Conservation (phyloP, 768 basidiomycete genomes). For the Collybia sordida region DNA sequence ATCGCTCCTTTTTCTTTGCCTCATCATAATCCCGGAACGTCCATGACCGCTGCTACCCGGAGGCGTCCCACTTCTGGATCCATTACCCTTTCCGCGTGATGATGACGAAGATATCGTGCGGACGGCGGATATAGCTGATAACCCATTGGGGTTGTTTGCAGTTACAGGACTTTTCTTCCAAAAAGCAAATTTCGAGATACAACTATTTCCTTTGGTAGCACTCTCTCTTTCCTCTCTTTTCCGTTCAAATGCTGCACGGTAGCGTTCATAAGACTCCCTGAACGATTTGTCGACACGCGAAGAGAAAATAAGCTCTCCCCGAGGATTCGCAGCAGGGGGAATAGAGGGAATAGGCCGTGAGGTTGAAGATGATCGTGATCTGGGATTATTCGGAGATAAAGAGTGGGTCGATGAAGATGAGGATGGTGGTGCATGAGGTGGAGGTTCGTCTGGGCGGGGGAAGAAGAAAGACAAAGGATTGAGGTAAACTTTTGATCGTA, state of each 20-base stretch:
- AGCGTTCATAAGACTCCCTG: constrained; percentile 90
- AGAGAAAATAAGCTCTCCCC: constrained; percentile 96
- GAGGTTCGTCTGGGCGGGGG: constrained; percentile 34
- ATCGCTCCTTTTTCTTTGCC: constrained; percentile 25
- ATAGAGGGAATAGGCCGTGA: constrained; percentile 74
- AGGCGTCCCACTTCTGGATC: constrained; percentile 36
- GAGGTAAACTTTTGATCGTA: constrained; percentile 56
- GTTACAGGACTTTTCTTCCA: constrained; percentile 13
- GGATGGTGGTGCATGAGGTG: constrained; percentile 22
- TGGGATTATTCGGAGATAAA: constrained; percentile 31
- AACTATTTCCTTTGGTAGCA: constrained; percentile 24
- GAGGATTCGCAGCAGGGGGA: constrained; percentile 84
- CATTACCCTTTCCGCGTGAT: constrained; percentile 20
- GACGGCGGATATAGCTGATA: constrained; percentile 14
- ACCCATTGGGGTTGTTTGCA: constrained; percentile 2
- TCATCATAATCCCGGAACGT: constrained; percentile 24
- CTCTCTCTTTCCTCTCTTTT: constrained; percentile 65
- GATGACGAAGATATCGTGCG: constrained; percentile 25
- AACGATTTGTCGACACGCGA: constrained; percentile 81
- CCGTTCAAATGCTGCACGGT: constrained; percentile 84
- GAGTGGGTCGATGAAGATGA: constrained; percentile 22
- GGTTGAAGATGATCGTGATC: constrained; percentile 10
- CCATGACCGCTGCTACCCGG: constrained; percentile 15
- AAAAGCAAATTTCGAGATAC: constrained; percentile 30
- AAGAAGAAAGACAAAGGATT: constrained; percentile 64